phyloP scores from a whole-genome alignment of 2,329 filamentous ascomycete genomes.

The Dactylellina parvicollis region DNA sequence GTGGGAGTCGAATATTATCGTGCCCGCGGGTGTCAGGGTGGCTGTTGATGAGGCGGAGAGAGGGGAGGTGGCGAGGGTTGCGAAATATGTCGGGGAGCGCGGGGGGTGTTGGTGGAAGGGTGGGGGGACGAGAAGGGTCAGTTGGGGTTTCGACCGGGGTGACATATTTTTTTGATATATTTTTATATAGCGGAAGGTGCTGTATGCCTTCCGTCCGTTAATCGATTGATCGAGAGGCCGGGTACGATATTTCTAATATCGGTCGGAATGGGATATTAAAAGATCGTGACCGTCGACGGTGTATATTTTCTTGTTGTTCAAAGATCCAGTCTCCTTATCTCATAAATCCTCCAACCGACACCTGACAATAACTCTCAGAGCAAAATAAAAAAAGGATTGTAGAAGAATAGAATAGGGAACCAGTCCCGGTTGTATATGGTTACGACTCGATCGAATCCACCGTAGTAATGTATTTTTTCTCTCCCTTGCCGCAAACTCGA shows the following conservation, averaged over 20 bases:
- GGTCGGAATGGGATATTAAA: no score
- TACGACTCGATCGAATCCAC: background rate
- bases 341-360: background rate
- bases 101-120: constrained; percentile 30
- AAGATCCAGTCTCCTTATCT: constrained; percentile 9
- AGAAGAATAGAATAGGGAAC: constrained; percentile 19
- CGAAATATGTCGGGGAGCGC: constrained; percentile 26
- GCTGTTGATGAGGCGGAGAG: constrained; percentile 11
- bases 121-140: constrained; percentile 41
- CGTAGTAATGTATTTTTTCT: background rate
- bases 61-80: constrained; percentile 14
- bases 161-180: constrained; percentile 26
- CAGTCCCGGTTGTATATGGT: constrained; percentile 21
- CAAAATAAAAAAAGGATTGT: background rate
- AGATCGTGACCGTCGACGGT: no score
- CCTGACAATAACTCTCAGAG: background rate
- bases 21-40: constrained; percentile 22
- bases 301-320: background rate
- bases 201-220: no score
- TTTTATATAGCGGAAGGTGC: constrained; percentile 8
- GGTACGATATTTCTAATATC: background rate
- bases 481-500: background rate
- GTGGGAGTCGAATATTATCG: constrained; percentile 46
- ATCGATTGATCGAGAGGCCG: no score
- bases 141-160: constrained; percentile 13